These are phyloP conservation scores for Wickerhamiella brachini DNA, from an alignment of 805 yeast genomes.

Conservation along the genomic window DNA sequence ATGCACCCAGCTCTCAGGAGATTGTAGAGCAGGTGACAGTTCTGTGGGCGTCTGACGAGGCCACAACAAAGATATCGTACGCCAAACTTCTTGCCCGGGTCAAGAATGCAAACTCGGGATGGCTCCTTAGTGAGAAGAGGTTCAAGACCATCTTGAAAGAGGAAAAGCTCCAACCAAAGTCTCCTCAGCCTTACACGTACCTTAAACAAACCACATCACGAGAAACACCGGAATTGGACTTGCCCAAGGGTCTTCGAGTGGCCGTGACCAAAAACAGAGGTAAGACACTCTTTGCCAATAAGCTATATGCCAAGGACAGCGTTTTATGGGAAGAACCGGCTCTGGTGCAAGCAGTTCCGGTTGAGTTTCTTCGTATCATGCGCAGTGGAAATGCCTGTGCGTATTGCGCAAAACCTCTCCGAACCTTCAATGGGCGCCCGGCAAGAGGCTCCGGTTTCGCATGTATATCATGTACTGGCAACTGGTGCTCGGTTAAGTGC, in stretches of 20 bases:
- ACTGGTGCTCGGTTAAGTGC: constrained; percentile 61
- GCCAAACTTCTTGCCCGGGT: constrained; percentile 39
- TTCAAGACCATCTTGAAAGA: constrained; percentile 40
- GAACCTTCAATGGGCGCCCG: constrained; percentile 15
- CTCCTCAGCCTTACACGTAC: constrained; percentile 33
- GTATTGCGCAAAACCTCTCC: constrained; percentile 49
- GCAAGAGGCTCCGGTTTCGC: constrained; percentile 14
- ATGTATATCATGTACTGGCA: constrained; percentile 52
- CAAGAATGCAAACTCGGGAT: constrained; percentile 38
- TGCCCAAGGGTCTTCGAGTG: constrained; percentile 31
- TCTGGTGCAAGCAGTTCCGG: constrained; percentile 48
- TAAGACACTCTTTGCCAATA: constrained; percentile 44
- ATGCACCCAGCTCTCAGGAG: constrained; percentile 44
- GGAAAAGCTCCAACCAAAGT: constrained; percentile 35
- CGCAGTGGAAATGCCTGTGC: constrained; percentile 55
- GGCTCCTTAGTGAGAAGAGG: constrained; percentile 51
- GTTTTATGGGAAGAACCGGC: constrained; percentile 51
- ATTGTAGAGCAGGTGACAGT: constrained; percentile 46
- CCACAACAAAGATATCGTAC: constrained; percentile 43
- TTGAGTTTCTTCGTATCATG: constrained; percentile 49
- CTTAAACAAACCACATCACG: constrained; percentile 40
- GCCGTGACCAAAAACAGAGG: constrained; percentile 42
- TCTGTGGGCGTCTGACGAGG: constrained; percentile 56
- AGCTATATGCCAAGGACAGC: constrained; percentile 35
- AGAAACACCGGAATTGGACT: constrained; percentile 31